Base-by-base conservation (phyloP, 768 basidiomycete species). In the Crucibulum laeve region DNA sequence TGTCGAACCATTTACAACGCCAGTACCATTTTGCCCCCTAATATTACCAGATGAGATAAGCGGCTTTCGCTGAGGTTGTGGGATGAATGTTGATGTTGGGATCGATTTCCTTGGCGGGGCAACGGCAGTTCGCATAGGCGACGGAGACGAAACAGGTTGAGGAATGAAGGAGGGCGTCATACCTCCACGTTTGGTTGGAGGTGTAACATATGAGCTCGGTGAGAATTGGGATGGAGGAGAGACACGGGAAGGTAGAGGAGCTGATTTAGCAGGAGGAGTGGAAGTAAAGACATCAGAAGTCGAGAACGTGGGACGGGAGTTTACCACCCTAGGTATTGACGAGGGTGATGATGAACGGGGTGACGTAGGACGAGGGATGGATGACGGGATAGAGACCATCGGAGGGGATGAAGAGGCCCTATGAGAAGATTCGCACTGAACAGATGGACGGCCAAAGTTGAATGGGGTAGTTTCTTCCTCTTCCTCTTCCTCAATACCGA, bases 1-100 rank as follows among this genome's bases (percentile, higher is more conserved):
- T 49, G 67, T 68, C 79, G 79, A 82, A 80, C 81, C 79, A 73
- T 81, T 77, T 74, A 66, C 26, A 48, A 47, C 54, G 46, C 47
- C 48, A 38, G 46, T 17, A 25, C 39, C 42, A 52, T 57, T 52
- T 47, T 53, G 53, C 49, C 44, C 51, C 46, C 55, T 59, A 46
- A 50, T 38, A 53, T 48, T 47, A 46, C 55, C 54, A 45, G 50
- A 48, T 49, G 60, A 45, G 47, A 60, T 51, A 45, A 63, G 50
- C 40, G 70, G 63, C 53, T 64, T 69, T 42, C 69, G 76, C 46
- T 53, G 55, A 11, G 69, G 71, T 44, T 70, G 72, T 30, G 64
- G 73, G 46, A 71, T 70, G 45, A 72, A 75, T 6, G 70, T 74
- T 26, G 69, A 62, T 10, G 54, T 56, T 19, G 66, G 59, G 11